These are phyloP conservation scores for Brasilioporus rufonigricans DNA, from an alignment of 768 basidiomycete species.

Conservation along the genomic window DNA sequence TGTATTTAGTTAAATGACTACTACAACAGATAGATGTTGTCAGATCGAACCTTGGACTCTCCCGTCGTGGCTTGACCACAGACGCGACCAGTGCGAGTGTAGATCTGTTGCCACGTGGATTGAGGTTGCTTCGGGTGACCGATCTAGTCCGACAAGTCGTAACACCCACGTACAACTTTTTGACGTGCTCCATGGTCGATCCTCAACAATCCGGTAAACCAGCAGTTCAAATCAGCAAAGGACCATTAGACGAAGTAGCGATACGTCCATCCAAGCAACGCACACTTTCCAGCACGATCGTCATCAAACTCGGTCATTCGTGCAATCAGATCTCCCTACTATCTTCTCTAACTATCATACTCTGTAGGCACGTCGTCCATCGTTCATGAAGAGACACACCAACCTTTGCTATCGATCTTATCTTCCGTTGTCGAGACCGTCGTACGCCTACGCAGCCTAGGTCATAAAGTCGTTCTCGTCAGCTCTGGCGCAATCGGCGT, in stretches of 20 bases:
- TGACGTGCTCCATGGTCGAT: not conserved
- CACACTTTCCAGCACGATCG: constrained; percentile 57
- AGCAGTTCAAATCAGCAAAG: not conserved
- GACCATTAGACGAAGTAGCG: constrained; percentile 6
- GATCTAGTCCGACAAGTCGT: too few species aligned
- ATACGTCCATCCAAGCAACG: constrained; percentile 25
- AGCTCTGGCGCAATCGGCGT: constrained; percentile 98
- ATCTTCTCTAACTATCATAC: constrained; percentile 8
- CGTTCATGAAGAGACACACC: constrained; percentile 90
- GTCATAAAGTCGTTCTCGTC: constrained; percentile 94
- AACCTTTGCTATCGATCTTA: constrained; percentile 86
- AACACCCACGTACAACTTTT: not conserved
- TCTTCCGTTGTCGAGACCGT: constrained; percentile 93
- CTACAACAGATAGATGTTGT: too few species aligned
- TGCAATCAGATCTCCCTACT: not conserved
- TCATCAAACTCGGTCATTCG: constrained; percentile 79
- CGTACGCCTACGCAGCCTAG: constrained; percentile 66
- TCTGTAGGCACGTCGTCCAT: constrained; percentile 85
- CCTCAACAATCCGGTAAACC: not conserved
- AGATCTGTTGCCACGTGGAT: too few species aligned
- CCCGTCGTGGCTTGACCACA: too few species aligned
- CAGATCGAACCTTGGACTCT: too few species aligned
- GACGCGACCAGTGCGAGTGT: too few species aligned
- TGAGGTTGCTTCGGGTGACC: too few species aligned
- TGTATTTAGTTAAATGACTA: not conserved